A percentile compares a stretch with the other conserved stretches of the same genome.
Conservation (phyloP, 2,329 filamentous ascomycete species). For the Paecilomyces fulvus region DNA sequence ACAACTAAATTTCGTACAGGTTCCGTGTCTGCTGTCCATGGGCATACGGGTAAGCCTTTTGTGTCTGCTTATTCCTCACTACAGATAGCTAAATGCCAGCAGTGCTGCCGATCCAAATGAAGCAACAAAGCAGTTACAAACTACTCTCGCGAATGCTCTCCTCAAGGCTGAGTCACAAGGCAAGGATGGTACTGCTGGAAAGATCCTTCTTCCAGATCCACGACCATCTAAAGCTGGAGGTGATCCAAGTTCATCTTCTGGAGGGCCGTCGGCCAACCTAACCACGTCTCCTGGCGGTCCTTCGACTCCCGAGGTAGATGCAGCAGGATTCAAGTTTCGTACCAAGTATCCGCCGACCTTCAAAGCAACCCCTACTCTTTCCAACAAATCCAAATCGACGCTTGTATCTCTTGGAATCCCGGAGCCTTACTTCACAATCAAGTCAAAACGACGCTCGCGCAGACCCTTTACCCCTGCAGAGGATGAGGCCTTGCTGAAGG, state of each 20-base stretch:
- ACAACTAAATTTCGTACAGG: slow-evolving; percentile 14
- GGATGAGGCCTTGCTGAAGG: slow-evolving; percentile 50
- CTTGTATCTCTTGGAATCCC: slow-evolving; percentile 39
- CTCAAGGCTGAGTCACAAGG: slow-evolving; percentile 21
- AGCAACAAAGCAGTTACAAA: slow-evolving; percentile 27
- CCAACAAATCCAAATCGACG: slow-evolving; percentile 23
- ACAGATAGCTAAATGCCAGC: slow-evolving; percentile 4
- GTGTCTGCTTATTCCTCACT: not conserved
- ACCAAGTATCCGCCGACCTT: slow-evolving; percentile 10
- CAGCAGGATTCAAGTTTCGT: slow-evolving; percentile 6
- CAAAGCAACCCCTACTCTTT: slow-evolving; percentile 20
- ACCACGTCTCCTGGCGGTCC: slow-evolving; percentile 13
- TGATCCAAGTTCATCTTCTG: slow-evolving; percentile 4
- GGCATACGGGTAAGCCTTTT: slow-evolving; percentile 28
- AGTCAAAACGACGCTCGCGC: slow-evolving; percentile 44
- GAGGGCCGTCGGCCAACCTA: slow-evolving; percentile 7
- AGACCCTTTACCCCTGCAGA: slow-evolving; percentile 49
- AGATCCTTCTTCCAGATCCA: slow-evolving; percentile 19
- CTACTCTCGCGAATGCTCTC: slow-evolving; percentile 25
- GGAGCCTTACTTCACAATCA: slow-evolving; percentile 38
- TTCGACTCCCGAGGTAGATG: slow-evolving; percentile 9
- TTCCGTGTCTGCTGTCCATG: slow-evolving; percentile 49
- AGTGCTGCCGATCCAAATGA: slow-evolving; percentile 28
- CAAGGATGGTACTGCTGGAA: slow-evolving; percentile 13
- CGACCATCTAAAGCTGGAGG: slow-evolving; percentile 11